Conservation (phyloP, 1,139 yeast genomes). For the Sugiyamaella xylanicola region DNA sequence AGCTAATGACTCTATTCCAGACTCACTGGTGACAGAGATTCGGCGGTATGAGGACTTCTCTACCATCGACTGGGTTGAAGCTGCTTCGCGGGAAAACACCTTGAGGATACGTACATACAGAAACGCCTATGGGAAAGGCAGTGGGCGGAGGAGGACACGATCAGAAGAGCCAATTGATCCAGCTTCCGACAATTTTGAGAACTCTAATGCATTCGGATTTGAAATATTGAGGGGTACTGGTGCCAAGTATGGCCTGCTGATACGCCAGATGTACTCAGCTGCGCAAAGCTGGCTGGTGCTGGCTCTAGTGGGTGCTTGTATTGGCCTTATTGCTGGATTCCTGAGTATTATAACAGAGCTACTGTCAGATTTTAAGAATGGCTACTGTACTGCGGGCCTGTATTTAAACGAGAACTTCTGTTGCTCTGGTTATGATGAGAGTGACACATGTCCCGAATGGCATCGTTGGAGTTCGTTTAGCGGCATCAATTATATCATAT, state of each 20-base stretch:
- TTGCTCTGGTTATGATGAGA: constrained; percentile 64
- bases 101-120: constrained; percentile 29
- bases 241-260: constrained; percentile 19
- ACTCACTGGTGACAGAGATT: constrained; percentile 35
- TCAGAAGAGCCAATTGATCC: neutral
- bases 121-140: constrained; percentile 10
- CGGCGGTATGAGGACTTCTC: constrained; percentile 42
- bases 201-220: constrained; percentile 13
- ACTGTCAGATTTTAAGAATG: constrained; percentile 75
- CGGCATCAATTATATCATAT: constrained; percentile 57
- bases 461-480: constrained; percentile 41
- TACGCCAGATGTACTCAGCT: constrained; percentile 47
- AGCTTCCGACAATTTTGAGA: neutral
- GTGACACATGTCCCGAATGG: constrained; percentile 44
- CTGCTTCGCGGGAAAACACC: constrained; percentile 61
- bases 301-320: constrained; percentile 69
- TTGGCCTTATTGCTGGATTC: constrained; percentile 82
- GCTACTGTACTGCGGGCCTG: constrained; percentile 71
- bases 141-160: neutral
- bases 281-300: constrained; percentile 75
- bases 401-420: constrained; percentile 77
- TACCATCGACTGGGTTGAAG: constrained; percentile 77
- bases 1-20: constrained; percentile 19
- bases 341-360: constrained; percentile 83
- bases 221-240: constrained; percentile 1